Evolutionary conservation across 2,329 filamentous ascomycete species (phyloP), one percentile per base, ranked within the genome.

Genomic region (Venturia aucupariae): DNA sequence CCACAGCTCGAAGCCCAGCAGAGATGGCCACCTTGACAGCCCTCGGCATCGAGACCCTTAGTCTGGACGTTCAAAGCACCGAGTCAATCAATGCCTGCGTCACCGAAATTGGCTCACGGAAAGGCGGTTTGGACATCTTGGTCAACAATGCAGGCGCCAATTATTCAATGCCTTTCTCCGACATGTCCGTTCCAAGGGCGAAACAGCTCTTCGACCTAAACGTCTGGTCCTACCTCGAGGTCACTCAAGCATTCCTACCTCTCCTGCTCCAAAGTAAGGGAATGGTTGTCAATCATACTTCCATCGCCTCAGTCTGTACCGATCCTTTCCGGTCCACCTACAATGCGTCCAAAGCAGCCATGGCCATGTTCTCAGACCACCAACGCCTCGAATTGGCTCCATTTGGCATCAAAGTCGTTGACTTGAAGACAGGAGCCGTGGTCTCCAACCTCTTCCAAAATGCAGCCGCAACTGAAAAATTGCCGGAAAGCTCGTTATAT

Each of bases 231-330:
- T 66, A 69, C 55, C 59, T 77, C 48, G 68, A 68, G n/a, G 70
- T 76, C 62, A 71, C 69, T 3, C 74, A 77, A 65, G 75, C 72
- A 2, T 77, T 77, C 64, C 24, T 65, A 8, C 64, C 64, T 11
- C 44, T 65, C 13, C 51, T 65, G 7, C 19, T 65, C 13, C 22
- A 70, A 0, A 71, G 72, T 3, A 71, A 71, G 22, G 74, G 71
- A 0, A 68, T 74, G 39, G 68, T 79, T 54, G 72, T 76, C 7
- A 78, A 79, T 68, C 70, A 76, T 54, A 73, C 72, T 6, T 76
- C 74, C 22, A 66, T 76, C 19, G 69, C 70, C 22, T 66, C 71
- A 65, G 65, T 72, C 63, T 62, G 70, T 10, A 63, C 68, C 2
- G 67, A 72, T 19, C 75, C 76, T 1, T 76, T 69, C 60, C 71